These are phyloP conservation scores for Lagenaria siceraria DNA, from an alignment of 306 rosid species.

Conservation along the genomic window DNA sequence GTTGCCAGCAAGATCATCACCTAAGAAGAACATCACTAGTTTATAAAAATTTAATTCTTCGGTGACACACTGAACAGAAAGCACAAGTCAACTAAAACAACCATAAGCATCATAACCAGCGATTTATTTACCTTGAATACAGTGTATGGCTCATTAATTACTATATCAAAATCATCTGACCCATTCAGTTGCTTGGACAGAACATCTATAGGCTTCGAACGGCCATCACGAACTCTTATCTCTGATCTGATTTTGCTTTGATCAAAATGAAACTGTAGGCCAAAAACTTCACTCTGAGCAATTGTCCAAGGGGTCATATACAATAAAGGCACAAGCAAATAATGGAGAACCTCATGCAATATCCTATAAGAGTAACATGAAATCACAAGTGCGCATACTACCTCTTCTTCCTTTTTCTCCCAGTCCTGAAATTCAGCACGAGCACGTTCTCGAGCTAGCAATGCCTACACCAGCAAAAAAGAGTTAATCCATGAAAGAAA, in stretches of 20 bases:
- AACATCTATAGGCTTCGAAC: constrained; percentile 83
- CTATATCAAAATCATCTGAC: constrained; percentile 75
- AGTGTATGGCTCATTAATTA: constrained; percentile 82
- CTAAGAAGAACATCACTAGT: background rate
- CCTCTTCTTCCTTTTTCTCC: constrained; percentile 99
- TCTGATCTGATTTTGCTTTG: constrained; percentile 96
- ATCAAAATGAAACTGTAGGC: constrained; percentile 84
- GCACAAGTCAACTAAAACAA: background rate
- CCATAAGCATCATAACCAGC: background rate
- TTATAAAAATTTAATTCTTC: background rate
- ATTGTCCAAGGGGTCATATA: background rate
- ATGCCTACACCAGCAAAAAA: constrained; percentile 44
- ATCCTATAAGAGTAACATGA: background rate
- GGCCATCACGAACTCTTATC: constrained; percentile 97
- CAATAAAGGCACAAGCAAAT: background rate
- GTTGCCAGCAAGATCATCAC: background rate
- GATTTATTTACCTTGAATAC: constrained; percentile 67
- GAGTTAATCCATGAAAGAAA: constrained; percentile 6
- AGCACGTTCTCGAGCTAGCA: constrained; percentile 91
- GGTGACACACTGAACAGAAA: background rate
- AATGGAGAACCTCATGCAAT: background rate
- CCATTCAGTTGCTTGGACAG: constrained; percentile 78
- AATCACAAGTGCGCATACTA: constrained; percentile 11
- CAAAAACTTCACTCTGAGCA: background rate
- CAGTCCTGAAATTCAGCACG: constrained; percentile 98